Evolutionary conservation across 768 basidiomycete genomes (phyloP).

Genomic region (Boletellus emodensis): DNA sequence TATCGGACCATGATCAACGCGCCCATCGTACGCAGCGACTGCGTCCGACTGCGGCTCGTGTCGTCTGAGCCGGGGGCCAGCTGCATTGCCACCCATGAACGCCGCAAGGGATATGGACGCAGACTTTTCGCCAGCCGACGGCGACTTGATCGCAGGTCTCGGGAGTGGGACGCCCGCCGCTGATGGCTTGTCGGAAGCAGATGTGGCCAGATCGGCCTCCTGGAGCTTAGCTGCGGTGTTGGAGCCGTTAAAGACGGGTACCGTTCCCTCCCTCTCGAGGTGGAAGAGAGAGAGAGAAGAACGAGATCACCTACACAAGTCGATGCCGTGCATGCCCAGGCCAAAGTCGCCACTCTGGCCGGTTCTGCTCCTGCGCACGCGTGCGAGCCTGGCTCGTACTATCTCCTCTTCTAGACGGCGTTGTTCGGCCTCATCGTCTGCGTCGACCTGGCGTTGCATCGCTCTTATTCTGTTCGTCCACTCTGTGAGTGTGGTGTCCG

Average conservation of each 20-base stretch:
- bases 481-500: constrained; percentile 69
- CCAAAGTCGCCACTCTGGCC: constrained; percentile 37
- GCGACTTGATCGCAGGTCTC: constrained; percentile 12
- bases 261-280: background rate
- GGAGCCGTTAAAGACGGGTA: constrained; percentile 1
- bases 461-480: constrained; percentile 81
- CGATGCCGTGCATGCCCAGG: constrained; percentile 34
- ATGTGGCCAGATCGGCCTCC: constrained; percentile 13
- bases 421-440: constrained; percentile 76
- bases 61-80: constrained; percentile 68
- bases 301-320: constrained; percentile 29
- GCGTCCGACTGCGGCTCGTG: constrained; percentile 71
- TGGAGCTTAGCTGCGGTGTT: constrained; percentile 19
- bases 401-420: constrained; percentile 60
- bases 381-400: constrained; percentile 42
- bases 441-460: constrained; percentile 76
- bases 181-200: constrained; percentile 4
- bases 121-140: constrained; percentile 23
- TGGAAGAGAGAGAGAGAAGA: too few relatives aligned
- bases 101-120: constrained; percentile 70
- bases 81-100: constrained; percentile 76
- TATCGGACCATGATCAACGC: constrained; percentile 44
- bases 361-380: constrained; percentile 36
- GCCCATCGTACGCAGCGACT: constrained; percentile 64
- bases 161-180: constrained; percentile 4